Percentiles rank a stretch among this genome's conserved stretches.
Evolutionary conservation across 495 filamentous ascomycete genomes (phyloP).

Genomic region (Xylaria flabelliformis): DNA sequence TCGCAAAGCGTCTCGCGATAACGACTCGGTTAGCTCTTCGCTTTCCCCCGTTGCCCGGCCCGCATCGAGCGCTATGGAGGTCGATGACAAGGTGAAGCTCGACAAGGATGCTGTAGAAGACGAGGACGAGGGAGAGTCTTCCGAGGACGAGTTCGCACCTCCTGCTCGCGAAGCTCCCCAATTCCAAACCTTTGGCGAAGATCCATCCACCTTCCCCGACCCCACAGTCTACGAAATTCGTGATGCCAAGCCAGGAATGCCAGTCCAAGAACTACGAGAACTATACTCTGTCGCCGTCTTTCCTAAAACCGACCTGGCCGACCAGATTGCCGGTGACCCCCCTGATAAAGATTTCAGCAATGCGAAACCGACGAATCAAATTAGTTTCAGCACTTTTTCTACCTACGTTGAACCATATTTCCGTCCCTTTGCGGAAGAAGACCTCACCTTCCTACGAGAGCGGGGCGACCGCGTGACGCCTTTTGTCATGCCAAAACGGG

Average conservation of each 20-base stretch:
- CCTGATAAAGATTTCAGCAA: conserved; percentile 96
- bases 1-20: conserved; percentile 56
- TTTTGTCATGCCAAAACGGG: conserved; percentile 85
- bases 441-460: conserved; percentile 91
- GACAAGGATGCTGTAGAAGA: conserved; percentile 56
- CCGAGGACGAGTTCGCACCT: conserved; percentile 75
- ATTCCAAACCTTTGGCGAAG: conserved; percentile 83
- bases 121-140: conserved; percentile 65
- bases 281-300: conserved; percentile 88
- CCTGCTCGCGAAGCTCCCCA: conserved; percentile 77
- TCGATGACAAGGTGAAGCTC: conserved; percentile 57
- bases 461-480: conserved; percentile 81
- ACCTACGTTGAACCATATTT: conserved; percentile 91
- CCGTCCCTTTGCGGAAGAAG: conserved; percentile 89
- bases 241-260: conserved; percentile 71
- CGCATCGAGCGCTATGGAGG: conserved; percentile 55
- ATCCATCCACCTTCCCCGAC: conserved; percentile 90
- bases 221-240: conserved; percentile 95
- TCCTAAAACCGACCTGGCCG: conserved; percentile 76
- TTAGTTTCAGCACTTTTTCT: conserved; percentile 86
- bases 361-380: conserved; percentile 91
- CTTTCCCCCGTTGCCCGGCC: conserved; percentile 61
- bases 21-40: conserved; percentile 70
- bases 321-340: conserved; percentile 84
- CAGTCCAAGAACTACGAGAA: conserved; percentile 78